Percentiles rank a stretch among this genome's conserved stretches.
Conservation (phyloP, 192 early-diverging fungal species). For the Spizellomyces sp. region DNA sequence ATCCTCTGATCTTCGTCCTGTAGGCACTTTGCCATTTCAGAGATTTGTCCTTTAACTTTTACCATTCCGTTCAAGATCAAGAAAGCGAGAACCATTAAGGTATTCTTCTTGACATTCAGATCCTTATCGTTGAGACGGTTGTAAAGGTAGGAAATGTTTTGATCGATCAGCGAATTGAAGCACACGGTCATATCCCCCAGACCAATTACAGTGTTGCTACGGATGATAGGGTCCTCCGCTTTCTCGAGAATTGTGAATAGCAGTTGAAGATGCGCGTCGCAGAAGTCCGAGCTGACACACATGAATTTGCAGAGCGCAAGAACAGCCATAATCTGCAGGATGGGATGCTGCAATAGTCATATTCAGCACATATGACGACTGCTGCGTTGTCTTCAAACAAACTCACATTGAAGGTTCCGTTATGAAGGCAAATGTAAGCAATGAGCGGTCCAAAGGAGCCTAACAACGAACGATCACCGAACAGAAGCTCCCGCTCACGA, state of each 20-base stretch:
- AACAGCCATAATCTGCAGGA: conserved; percentile 86
- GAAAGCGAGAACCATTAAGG: conserved; percentile 98
- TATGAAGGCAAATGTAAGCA: conserved; percentile 77
- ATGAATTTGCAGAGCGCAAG: conserved; percentile 94
- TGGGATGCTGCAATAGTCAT: conserved; percentile 51
- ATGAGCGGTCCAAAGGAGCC: conserved; percentile 81
- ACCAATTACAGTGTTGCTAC: conserved; percentile 94
- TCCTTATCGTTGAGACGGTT: conserved; percentile 83
- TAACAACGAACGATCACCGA: conserved; percentile 76
- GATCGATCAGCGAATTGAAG: conserved; percentile 96
- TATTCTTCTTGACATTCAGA: conserved; percentile 86
- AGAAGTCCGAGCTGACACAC: conserved; percentile 95
- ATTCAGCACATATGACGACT: conserved; percentile 25
- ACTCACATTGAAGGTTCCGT: conserved; percentile 67
- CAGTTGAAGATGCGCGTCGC: conserved; percentile 88
- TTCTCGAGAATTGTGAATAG: conserved; percentile 89
- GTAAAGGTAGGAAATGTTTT: conserved; percentile 94
- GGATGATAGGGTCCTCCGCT: conserved; percentile 79
- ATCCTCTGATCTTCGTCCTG: conserved; percentile 83
- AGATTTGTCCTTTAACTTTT: conserved; percentile 98
- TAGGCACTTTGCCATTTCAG: conserved; percentile 97
- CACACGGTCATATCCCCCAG: conserved; percentile 98
- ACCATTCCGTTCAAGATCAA: conserved; percentile 99
- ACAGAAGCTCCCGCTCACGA: conserved; percentile 90
- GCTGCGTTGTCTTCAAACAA: conserved; percentile 44